Conservation (phyloP, 2,329 filamentous ascomycete species). For the Orbilia javanica region DNA sequence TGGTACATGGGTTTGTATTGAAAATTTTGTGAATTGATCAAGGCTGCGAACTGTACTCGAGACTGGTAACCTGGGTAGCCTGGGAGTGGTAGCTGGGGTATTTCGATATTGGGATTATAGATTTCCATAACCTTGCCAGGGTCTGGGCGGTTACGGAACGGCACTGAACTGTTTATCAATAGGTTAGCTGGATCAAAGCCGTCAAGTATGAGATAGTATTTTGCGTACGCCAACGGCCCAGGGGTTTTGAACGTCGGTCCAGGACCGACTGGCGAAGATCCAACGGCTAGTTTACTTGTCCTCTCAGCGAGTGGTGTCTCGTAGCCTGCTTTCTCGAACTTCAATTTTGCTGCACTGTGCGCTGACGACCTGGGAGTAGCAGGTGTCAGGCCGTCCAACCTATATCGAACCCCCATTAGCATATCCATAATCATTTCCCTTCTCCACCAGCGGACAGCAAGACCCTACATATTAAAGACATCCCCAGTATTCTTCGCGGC, state of each 20-base stretch:
- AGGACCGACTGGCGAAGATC: constrained; percentile 59
- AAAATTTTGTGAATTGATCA: constrained; percentile 90
- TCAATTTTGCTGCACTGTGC: constrained; percentile 66
- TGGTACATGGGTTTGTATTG: constrained; percentile 92
- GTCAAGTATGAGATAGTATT: constrained; percentile 37
- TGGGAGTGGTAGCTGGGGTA: constrained; percentile 73
- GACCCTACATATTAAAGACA: constrained; percentile 82
- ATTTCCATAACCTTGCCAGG: constrained; percentile 85
- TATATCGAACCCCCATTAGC: constrained; percentile 61
- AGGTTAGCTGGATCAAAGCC: neutral
- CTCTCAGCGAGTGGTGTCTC: constrained; percentile 68
- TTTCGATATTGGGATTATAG: constrained; percentile 79
- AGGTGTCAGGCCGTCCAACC: constrained; percentile 77
- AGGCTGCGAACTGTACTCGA: constrained; percentile 78
- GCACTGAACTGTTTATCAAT: constrained; percentile 67
- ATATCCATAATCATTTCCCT: neutral
- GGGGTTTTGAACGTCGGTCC: constrained; percentile 34
- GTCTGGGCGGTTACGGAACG: constrained; percentile 82
- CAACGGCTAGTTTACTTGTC: constrained; percentile 62
- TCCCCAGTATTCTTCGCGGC: constrained; percentile 72
- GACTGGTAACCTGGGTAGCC: constrained; percentile 75
- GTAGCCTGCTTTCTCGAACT: constrained; percentile 64
- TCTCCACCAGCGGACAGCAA: neutral
- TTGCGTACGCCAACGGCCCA: constrained; percentile 64
- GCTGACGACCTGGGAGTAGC: constrained; percentile 69